Evolutionary conservation across 2,329 filamentous ascomycete species (phyloP).

Genomic region (Cordyceps cicadae): DNA sequence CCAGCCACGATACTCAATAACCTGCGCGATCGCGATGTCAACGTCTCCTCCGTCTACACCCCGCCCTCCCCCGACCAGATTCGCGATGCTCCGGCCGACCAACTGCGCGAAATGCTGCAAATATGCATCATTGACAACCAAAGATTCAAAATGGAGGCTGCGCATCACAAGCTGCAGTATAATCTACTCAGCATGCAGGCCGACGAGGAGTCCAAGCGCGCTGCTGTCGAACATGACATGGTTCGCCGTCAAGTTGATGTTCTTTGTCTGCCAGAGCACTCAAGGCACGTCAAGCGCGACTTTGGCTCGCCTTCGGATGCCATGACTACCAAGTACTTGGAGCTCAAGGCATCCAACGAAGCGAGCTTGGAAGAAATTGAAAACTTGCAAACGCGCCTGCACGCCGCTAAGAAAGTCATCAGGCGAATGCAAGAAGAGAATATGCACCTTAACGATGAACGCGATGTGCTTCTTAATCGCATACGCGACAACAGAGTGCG

Average conservation of each 20-base stretch:
- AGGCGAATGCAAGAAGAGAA: conserved; percentile 70
- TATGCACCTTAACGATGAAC: conserved; percentile 62
- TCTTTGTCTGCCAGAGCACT: conserved; percentile 64
- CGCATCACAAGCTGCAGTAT: conserved; percentile 86
- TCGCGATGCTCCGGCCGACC: conserved; percentile 43
- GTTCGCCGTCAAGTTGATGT: conserved; percentile 82
- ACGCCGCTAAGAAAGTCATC: conserved; percentile 69
- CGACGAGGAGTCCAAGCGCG: conserved; percentile 74
- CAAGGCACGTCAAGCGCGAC: conserved; percentile 50
- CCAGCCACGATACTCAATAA: conserved; percentile 39
- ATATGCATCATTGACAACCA: conserved; percentile 47
- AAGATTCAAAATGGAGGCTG: conserved; percentile 68
- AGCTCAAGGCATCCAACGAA: conserved; percentile 60
- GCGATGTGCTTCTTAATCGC: conserved; percentile 67
- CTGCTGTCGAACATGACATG: conserved; percentile 87
- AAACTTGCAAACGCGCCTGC: conserved; percentile 54
- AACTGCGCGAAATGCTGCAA: conserved; percentile 50
- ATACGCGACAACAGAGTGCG: conserved; percentile 88
- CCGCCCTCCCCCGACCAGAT: conserved; percentile 43
- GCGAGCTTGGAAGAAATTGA: conserved; percentile 59
- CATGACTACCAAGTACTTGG: conserved; percentile 45
- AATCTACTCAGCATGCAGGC: conserved; percentile 78
- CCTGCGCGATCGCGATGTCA: conserved; percentile 22
- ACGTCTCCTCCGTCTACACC: conserved; percentile 27
- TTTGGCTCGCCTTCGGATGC: conserved; percentile 44